Evolutionary conservation across 139 green algal species (phyloP), one percentile per base, ranked within the genome.

Genomic region (Tetradesmus lagerheimii): DNA sequence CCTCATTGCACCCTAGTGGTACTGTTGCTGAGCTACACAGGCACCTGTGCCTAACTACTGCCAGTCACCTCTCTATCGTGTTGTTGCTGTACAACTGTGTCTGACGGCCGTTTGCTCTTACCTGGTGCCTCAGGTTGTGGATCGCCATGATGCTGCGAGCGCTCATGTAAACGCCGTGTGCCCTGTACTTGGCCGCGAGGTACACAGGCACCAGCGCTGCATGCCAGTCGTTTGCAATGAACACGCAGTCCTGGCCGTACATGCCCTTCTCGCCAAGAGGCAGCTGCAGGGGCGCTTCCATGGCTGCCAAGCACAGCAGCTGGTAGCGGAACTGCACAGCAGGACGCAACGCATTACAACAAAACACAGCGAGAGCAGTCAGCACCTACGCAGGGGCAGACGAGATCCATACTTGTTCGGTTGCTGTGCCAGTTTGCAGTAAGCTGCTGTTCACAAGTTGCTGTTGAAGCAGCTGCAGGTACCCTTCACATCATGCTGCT

Each of bases 61-160:
- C n/a, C n/a, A n/a, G n/a, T n/a, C n/a, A n/a, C n/a, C n/a, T n/a
- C n/a, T n/a, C n/a, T n/a, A n/a, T n/a, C n/a, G n/a, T n/a, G n/a
- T n/a, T n/a, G n/a, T n/a, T n/a, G n/a, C n/a, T n/a, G n/a, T n/a
- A n/a, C n/a, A n/a, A n/a, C n/a, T n/a, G n/a, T n/a, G n/a, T n/a
- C n/a, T n/a, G n/a, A n/a, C n/a, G n/a, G n/a, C n/a, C n/a, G n/a
- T n/a, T n/a, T n/a, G n/a, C n/a, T n/a, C n/a, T 23, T 14, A 62
- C 96, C 95, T 98, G 96, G 89, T 97, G 94, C 16, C 92, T 79
- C 38, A 99, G 93, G 90, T 99, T 99, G 93, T 99, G 97, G 67
- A 99, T 98, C 31, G 95, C 95, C 75, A 98, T 88, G 50, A 99
- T 87, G 38, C 80, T 93, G 85, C 96, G 94, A 0, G 97, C 93